Evolutionary conservation across 495 filamentous ascomycete species (phyloP), one percentile per base, ranked within the genome.

Genomic region (Penicillium cosmopolitanum): DNA sequence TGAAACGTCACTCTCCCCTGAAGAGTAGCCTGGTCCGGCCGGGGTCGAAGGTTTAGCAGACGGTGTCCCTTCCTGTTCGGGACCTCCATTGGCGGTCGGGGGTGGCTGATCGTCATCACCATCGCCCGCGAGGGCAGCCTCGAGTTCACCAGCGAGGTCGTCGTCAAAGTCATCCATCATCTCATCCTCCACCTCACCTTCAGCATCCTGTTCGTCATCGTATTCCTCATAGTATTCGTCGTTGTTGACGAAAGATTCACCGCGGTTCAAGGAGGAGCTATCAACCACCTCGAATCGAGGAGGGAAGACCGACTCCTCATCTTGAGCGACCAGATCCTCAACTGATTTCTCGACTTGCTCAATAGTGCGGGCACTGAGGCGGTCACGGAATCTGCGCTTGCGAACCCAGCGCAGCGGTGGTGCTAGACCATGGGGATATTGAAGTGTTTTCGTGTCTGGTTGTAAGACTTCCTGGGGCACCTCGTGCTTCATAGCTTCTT

Each of bases 391-490:
- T 5, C 96, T 84, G 11, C 92, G 86, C 67, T 91, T 92, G 15
- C 92, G 79, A 8, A 89, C 92, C 73, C 87, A 90, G 55, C 91
- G 86, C 84, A 99, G 89, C 0, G 95, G 95, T 8, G 95, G 91
- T 3, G 95, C 95, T 4, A 99, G 75, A 47, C 95, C 95, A 72
- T 98, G 95, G 6, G 95, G 89, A 77, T 92, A 98, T 66, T 92
- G 89, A 53, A 86, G 81, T 2, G 83, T 82, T 55, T 81, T 80
- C 19, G 79, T 70, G 23, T 88, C 86, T 31, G 81, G 74, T 25
- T 74, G 74, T 46, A 86, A 77, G 38, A 96, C 78, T 19, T 88
- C 85, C 8, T 73, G 67, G 13, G 93, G 93, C 10, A 95, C 73
- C 1, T 83, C 79, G 71, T 77, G 73, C 54, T 81, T 80, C 77